These are phyloP conservation scores for Thielaviopsis ethacetica DNA, from an alignment of 2,329 filamentous ascomycete species.

Conservation along the genomic window DNA sequence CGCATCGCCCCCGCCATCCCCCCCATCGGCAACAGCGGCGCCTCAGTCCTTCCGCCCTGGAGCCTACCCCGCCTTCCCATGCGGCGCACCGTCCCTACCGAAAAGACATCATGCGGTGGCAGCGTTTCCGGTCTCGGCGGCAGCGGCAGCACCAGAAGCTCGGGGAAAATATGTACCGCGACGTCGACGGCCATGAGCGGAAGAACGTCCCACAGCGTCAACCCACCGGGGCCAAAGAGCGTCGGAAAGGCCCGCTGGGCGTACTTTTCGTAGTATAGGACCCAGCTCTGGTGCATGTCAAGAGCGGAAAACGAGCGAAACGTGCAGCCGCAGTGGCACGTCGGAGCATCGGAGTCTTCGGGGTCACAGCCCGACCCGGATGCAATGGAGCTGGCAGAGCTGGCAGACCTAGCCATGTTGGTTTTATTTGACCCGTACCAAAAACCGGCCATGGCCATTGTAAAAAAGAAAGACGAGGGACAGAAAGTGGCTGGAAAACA, in stretches of 20 bases:
- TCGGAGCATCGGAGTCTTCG: background rate
- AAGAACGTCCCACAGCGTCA: background rate
- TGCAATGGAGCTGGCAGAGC: background rate
- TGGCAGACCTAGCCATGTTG: background rate
- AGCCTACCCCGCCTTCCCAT: background rate
- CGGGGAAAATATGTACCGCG: background rate
- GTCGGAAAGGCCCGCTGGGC: background rate
- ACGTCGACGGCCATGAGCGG: background rate
- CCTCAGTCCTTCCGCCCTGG: background rate
- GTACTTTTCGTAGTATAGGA: background rate
- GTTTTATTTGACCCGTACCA: background rate
- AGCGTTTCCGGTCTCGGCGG: background rate
- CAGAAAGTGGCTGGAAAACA: too few relatives aligned
- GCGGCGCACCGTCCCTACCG: background rate
- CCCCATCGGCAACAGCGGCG: background rate
- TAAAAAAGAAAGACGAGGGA: background rate
- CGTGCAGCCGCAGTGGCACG: background rate
- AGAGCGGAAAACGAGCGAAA: background rate
- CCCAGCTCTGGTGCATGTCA: background rate
- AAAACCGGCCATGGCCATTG: background rate
- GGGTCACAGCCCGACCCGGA: background rate
- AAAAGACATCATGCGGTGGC: background rate
- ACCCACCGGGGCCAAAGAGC: background rate
- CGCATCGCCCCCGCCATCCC: background rate
- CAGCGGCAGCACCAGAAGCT: background rate